phyloP scores from a whole-genome alignment of 1,139 yeast genomes.

The Nakaseomyces bracarensis region DNA sequence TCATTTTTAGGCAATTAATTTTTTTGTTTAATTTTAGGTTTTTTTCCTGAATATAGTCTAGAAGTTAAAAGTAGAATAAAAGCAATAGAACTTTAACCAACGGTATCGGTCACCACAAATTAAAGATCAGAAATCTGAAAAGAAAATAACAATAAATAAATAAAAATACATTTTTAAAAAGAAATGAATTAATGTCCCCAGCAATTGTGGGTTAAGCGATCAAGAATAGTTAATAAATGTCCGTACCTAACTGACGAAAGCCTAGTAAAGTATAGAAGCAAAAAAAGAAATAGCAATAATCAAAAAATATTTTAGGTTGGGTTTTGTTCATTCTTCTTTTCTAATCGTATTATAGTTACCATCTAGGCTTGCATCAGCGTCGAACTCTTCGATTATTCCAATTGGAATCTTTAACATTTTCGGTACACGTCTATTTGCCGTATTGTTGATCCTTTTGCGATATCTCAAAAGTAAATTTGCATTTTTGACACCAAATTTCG shows the following conservation, averaged over 20 bases:
- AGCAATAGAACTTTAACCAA: background rate
- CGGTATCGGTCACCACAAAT: too few species aligned
- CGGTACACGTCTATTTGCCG: slow-evolving; percentile 27
- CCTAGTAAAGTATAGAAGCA: background rate
- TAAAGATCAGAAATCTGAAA: background rate
- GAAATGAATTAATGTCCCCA: too few species aligned
- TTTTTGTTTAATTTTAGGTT: too few species aligned
- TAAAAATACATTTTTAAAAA: too few species aligned
- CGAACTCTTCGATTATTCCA: slow-evolving; percentile 18
- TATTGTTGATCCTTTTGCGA: slow-evolving; percentile 23
- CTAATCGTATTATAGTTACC: slow-evolving; percentile 18
- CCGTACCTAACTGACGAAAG: too few species aligned
- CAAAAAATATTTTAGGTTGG: too few species aligned
- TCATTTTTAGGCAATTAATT: too few species aligned
- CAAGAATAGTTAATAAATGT: too few species aligned
- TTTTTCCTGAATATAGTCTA: background rate
- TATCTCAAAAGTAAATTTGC: slow-evolving; percentile 30
- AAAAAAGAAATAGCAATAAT: background rate
- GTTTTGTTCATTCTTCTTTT: slow-evolving; percentile 3
- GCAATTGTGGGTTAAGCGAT: too few species aligned
- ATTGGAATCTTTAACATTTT: slow-evolving; percentile 23
- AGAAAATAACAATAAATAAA: background rate
- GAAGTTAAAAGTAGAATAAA: background rate
- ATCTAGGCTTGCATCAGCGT: slow-evolving; percentile 20
- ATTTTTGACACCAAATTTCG: slow-evolving; percentile 32